Evolutionary conservation across 2,329 filamentous ascomycete genomes (phyloP), one percentile per base, ranked within the genome.

Genomic region (Neonectria faginata): DNA sequence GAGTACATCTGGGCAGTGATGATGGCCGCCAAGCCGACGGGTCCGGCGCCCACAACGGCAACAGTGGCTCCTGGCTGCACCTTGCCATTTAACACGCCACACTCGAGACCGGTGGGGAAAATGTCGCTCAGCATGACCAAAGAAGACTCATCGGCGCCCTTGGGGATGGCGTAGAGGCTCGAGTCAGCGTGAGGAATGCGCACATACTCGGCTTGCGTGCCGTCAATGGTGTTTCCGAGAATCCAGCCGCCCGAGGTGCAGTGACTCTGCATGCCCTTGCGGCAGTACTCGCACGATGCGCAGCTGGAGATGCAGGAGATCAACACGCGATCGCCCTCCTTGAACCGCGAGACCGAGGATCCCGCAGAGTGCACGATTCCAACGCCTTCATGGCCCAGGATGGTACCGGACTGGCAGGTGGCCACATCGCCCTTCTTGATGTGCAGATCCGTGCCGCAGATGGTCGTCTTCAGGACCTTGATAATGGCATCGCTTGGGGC

Each of bases 151-250:
- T 83, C 79, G 1, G 82, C 79, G 1, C 76, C 80, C 0, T 69
- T 47, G 0, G 85, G 83, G 1, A 86, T 71, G 3, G 75, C 67
- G 70, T 84, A 81, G 8, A 88, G 77, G 9, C 81, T 84, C 8
- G 79, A 79, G 60, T 83, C 80, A 0, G 84, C 85, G 70, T 83
- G 81, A 2, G 83, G 83, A 47, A 87, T 81, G 20, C 84, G 79
- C 41, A 87, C 84, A 65, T 83, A 87, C 70, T 87, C 85, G n/a
- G 85, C 86, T 70, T 88, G 85, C 0, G 84, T 86, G 48, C 85
- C 85, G 67, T 86, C 83, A 20, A 83, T 79, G 0, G 76, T 78
- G 69, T 88, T 83, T 20, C 86, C 86, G 2, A 88, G 76, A 5
- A 82, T 79, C 86, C 86, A 88, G 4, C 86, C 85, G 27, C 84